Evolutionary conservation across 2,329 filamentous ascomycete species (phyloP).

Genomic region (Cladosporium sp.): DNA sequence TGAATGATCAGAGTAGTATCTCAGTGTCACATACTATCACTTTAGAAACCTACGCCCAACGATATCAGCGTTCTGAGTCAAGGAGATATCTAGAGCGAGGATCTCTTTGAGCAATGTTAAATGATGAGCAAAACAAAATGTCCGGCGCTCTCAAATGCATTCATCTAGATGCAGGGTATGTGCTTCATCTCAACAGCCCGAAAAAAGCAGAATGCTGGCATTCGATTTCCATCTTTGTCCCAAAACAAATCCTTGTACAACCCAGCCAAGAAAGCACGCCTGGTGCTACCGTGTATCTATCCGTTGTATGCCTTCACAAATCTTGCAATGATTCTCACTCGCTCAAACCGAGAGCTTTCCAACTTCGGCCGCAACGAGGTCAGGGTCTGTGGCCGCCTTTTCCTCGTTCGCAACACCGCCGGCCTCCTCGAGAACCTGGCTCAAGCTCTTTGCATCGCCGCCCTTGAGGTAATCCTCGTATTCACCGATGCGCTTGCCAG

Average conservation of each 20-base stretch:
- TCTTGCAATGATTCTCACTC: background rate
- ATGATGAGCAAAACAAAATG: background rate
- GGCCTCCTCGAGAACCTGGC: slow-evolving; percentile 25
- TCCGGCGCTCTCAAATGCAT: background rate
- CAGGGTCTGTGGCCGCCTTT: slow-evolving; percentile 16
- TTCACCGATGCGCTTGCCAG: slow-evolving; percentile 80
- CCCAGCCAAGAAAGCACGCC: background rate
- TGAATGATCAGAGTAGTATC: background rate
- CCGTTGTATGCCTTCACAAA: background rate
- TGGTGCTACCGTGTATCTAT: background rate
- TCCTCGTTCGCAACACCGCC: slow-evolving; percentile 18
- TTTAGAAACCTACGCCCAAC: background rate
- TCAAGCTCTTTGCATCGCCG: slow-evolving; percentile 43
- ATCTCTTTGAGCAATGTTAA: background rate
- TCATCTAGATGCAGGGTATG: background rate
- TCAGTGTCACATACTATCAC: background rate
- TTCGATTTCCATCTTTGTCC: background rate
- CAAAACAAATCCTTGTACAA: background rate
- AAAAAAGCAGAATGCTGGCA: background rate
- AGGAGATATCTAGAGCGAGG: background rate
- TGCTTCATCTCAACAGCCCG: background rate
- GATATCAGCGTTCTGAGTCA: background rate
- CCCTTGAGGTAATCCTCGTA: slow-evolving; percentile 85
- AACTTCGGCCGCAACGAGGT: slow-evolving; percentile 25
- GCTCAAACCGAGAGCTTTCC: slow-evolving; percentile 26